These are phyloP conservation scores for Paramecium sonneborni DNA, from an alignment of 73 alveolate species.

Conservation along the genomic window DNA sequence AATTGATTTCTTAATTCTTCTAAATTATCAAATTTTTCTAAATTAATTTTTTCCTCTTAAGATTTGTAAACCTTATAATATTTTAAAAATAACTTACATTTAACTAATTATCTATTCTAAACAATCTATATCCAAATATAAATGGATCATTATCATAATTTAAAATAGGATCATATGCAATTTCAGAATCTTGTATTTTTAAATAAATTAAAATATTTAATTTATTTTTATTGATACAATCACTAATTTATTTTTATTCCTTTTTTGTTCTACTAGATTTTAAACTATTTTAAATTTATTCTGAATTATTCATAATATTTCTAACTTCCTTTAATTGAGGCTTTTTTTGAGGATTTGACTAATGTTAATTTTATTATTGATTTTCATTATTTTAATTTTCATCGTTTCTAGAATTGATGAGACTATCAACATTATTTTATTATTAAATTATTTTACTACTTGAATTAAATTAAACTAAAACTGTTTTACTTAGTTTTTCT, in stretches of 20 bases:
- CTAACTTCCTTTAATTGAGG: neutral
- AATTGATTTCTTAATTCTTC: neutral
- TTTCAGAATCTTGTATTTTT: neutral
- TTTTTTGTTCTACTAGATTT: neutral
- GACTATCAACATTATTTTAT: neutral
- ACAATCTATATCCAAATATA: slow-evolving; percentile 17
- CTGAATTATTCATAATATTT: neutral
- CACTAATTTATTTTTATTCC: neutral
- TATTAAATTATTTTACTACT: neutral
- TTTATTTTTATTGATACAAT: neutral
- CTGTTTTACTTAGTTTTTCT: neutral
- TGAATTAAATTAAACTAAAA: neutral
- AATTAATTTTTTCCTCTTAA: neutral
- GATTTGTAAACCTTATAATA: neutral
- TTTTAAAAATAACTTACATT: neutral
- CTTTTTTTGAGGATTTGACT: neutral
- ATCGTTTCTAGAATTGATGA: neutral
- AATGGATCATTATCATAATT: slow-evolving; percentile 37
- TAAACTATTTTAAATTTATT: neutral
- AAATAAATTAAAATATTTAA: neutral
- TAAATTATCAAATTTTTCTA: neutral
- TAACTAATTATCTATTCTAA: slow-evolving; percentile 2
- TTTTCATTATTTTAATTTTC: neutral
- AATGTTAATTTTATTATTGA: neutral
- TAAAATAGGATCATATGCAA: slow-evolving; percentile 17